Evolutionary conservation across 139 green algal species (phyloP).

Genomic region (Haematococcus lacustris): DNA sequence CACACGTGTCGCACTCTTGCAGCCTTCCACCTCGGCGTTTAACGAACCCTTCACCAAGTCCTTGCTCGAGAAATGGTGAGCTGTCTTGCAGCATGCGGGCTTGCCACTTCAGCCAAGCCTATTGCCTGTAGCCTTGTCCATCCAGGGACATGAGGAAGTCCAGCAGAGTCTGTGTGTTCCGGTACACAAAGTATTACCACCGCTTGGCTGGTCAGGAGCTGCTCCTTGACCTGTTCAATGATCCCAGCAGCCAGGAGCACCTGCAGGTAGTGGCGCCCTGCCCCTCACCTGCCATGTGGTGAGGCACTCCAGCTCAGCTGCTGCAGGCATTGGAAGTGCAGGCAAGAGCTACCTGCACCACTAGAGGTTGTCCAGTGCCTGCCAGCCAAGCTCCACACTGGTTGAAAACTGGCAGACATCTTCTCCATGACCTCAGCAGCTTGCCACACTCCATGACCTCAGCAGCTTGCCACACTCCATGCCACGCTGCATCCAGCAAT

Average conservation of each 20-base stretch:
- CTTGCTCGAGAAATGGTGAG: slow-evolving; percentile 37
- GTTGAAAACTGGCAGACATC: too few relatives aligned
- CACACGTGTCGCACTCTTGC: slow-evolving; percentile 2
- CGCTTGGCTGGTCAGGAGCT: slow-evolving; percentile 42
- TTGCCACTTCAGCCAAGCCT: too few relatives aligned
- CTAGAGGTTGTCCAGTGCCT: too few relatives aligned
- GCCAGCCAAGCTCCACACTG: too few relatives aligned
- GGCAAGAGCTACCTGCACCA: too few relatives aligned
- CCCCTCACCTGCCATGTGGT: not conserved
- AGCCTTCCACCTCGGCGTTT: slow-evolving; percentile 10
- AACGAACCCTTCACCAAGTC: slow-evolving; percentile 31
- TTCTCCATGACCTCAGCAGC: too few relatives aligned
- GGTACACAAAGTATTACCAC: slow-evolving; percentile 50
- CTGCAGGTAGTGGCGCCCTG: slow-evolving; percentile 27
- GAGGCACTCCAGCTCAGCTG: not conserved
- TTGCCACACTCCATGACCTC: too few relatives aligned
- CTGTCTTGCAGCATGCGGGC: not conserved
- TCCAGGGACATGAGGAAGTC: slow-evolving; percentile 33
- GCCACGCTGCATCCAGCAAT: too few relatives aligned
- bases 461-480: too few relatives aligned
- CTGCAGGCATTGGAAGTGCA: not conserved
- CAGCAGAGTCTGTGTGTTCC: slow-evolving; percentile 24
- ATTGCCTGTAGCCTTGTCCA: not conserved
- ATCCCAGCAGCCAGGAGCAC: slow-evolving; percentile 19
- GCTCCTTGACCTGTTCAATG: slow-evolving; percentile 37